Percentiles rank a stretch among this genome's conserved stretches.
These are phyloP conservation scores for Euphorbia celastroides DNA, from an alignment of 441 rosid genomes.

Conservation along the genomic window DNA sequence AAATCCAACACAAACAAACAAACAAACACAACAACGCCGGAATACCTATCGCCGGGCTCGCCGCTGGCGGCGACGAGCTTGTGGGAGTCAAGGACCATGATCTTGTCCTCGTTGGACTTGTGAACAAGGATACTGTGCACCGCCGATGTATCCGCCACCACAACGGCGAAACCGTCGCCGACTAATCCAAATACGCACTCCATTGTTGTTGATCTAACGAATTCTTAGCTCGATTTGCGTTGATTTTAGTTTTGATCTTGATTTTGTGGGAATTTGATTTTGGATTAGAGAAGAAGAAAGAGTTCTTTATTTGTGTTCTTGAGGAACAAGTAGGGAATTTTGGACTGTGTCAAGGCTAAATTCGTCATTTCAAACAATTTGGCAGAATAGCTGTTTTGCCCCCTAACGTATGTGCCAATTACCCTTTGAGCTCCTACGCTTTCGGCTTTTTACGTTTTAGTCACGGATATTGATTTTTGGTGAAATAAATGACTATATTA, in stretches of 20 bases:
- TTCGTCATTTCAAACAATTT: too few species aligned
- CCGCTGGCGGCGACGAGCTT: conserved; percentile 97
- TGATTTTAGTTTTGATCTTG: background rate
- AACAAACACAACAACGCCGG: background rate
- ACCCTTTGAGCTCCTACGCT: too few species aligned
- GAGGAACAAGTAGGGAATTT: conserved; percentile 19
- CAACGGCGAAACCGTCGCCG: conserved; percentile 74
- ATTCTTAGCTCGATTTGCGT: background rate
- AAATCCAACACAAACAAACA: background rate
- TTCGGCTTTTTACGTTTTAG: too few species aligned
- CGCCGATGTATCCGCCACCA: conserved; percentile 87
- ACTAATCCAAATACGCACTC: conserved; percentile 92
- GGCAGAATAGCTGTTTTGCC: too few species aligned
- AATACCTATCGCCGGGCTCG: conserved; percentile 90
- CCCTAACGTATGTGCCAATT: too few species aligned
- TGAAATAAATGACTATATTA: too few species aligned
- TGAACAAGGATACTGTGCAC: conserved; percentile 91
- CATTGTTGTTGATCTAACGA: conserved; percentile 34
- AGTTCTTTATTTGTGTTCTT: conserved; percentile 3
- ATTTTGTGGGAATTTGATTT: background rate
- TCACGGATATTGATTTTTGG: too few species aligned
- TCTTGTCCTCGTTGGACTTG: conserved; percentile 92
- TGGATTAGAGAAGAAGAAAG: too few species aligned
- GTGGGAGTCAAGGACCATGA: conserved; percentile 93
- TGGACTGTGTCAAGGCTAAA: background rate